Percentiles rank a stretch among this genome's conserved stretches.
phyloP scores from a whole-genome alignment of 331 rosid genomes.

The Rosa hybrid region DNA sequence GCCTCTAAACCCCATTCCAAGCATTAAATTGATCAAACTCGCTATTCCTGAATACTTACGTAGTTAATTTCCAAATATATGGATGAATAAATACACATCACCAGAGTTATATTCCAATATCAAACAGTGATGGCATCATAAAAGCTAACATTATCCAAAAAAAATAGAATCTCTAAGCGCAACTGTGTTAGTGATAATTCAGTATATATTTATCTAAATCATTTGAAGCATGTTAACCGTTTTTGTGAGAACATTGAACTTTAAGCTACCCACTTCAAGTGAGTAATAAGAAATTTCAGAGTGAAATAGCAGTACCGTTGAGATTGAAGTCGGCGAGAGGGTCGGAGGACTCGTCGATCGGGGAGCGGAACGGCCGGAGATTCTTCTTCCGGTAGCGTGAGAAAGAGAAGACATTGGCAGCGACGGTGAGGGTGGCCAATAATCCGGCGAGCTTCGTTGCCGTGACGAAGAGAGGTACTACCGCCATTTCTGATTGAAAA shows the following conservation, averaged over 20 bases:
- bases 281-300: background rate
- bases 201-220: background rate
- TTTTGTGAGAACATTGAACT: background rate
- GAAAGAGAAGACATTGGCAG: slow-evolving; percentile 79
- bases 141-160: background rate
- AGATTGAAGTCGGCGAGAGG: slow-evolving; percentile 67
- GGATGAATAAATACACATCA: background rate
- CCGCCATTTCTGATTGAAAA: slow-evolving; percentile 46
- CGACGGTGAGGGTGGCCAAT: slow-evolving; percentile 57
- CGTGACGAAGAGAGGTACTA: slow-evolving; percentile 51
- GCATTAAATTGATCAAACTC: background rate
- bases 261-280: background rate
- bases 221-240: background rate
- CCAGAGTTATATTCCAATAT: background rate
- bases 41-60: background rate
- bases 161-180: background rate
- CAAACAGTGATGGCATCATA: background rate
- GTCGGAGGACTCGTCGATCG: slow-evolving; percentile 68
- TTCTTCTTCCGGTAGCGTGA: slow-evolving; percentile 56
- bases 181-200: background rate
- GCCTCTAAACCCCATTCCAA: background rate
- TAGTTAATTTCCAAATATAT: background rate
- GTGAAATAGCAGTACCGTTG: slow-evolving; percentile 30
- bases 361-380: slow-evolving; percentile 72
- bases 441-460: slow-evolving; percentile 88